Evolutionary conservation across 2,329 filamentous ascomycete genomes (phyloP), one percentile per base, ranked within the genome.

Genomic region (Biscogniauxia mediterranea): DNA sequence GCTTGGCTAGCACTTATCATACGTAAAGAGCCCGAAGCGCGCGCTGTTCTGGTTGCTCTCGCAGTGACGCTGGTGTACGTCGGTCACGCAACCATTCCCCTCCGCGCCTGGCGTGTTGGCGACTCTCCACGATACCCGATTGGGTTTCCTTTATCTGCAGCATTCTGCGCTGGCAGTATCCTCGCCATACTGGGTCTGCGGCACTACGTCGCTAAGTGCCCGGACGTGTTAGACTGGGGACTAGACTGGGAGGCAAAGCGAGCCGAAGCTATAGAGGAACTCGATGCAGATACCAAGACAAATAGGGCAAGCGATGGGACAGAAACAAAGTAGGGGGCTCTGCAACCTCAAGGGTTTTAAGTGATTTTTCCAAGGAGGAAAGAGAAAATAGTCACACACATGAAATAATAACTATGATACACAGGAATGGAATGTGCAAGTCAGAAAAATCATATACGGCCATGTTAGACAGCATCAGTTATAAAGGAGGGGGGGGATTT

Each of bases 61-160:
- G 75, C 75, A 0, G 73, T 78, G n/a, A 78, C 73, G 6, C 61
- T 78, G 2, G 75, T 77, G 0, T 78, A 78, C 28, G 63, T 76
- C 2, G 76, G 76, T 0, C 75, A 78, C 17, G 75, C 75, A 1
- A 78, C 76, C 0, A 76, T 77, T 3, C 76, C 76, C 0, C 67
- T 78, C 26, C 68, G 76, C 0, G 74, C 73, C 5, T 78, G 74
- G 57, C 70, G 72, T 20, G 74, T 75, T 0, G 66, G 69, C 0
- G 75, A 78, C 52, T 69, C 75, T 0, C 75, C 76, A 0, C 61
- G 64, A 2, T 77, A 77, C 46, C 74, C 75, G 0, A 69, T 78
- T 3, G 76, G 76, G 3, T 78, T 78, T 56, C 75, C 76, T 0
- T 62, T 77, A 1, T 69, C 72, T 0, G 73, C 73, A 0, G 73